Evolutionary conservation across 2,329 filamentous ascomycete genomes (phyloP).

Genomic region (Moelleriella libera): DNA sequence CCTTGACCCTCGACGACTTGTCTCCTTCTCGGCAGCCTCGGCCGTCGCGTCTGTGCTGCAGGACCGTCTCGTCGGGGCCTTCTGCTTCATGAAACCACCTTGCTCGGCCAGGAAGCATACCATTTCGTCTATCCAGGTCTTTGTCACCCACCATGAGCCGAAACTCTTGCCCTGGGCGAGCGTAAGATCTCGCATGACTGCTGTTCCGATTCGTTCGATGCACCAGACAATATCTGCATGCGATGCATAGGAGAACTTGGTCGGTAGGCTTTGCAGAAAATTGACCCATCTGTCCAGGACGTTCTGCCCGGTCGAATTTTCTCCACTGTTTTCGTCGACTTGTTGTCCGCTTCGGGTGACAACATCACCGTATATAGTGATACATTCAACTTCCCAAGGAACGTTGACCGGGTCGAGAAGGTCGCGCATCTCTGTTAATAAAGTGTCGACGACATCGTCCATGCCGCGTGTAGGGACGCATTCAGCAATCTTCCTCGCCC

Average conservation of each 20-base stretch:
- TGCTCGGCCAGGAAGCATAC: conserved; percentile 77
- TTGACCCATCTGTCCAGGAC: conserved; percentile 67
- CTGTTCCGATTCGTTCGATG: conserved; percentile 61
- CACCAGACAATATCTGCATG: conserved; percentile 63
- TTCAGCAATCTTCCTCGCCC: conserved; percentile 48
- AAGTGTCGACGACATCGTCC: conserved; percentile 49
- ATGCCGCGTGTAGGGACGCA: conserved; percentile 47
- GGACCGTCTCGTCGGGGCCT: conserved; percentile 18
- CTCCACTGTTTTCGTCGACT: conserved; percentile 11
- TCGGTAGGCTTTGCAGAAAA: conserved; percentile 55
- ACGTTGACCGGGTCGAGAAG: conserved; percentile 56
- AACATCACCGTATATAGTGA: conserved; percentile 46
- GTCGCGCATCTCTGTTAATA: conserved; percentile 53
- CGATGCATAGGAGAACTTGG: conserved; percentile 59
- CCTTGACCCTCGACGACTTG: conserved; percentile 19
- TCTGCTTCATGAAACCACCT: conserved; percentile 68
- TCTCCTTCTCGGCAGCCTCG: conserved; percentile 20
- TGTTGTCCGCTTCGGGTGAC: conserved; percentile 30
- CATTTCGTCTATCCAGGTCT: conserved; percentile 94
- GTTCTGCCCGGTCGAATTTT: conserved; percentile 35
- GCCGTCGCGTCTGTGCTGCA: conserved; percentile 15
- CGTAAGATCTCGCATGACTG: conserved; percentile 69
- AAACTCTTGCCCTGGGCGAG: conserved; percentile 68
- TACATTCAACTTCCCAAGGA: conserved; percentile 48
- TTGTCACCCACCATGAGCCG: conserved; percentile 89